Evolutionary conservation across 2,329 filamentous ascomycete genomes (phyloP).

Genomic region (Pseudocercospora macadamiae): DNA sequence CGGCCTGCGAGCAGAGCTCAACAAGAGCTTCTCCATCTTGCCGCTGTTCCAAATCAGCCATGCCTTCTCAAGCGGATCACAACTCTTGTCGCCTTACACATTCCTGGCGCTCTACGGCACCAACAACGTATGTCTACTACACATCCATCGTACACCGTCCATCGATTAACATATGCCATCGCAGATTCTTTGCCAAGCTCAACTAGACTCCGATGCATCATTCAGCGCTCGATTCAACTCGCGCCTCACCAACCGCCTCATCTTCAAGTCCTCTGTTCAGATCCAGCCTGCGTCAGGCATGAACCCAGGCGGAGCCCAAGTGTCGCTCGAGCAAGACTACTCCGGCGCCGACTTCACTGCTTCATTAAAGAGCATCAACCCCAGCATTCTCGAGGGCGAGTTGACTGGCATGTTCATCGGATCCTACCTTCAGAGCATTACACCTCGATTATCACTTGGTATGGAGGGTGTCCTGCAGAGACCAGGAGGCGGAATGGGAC

Average conservation of each 20-base stretch:
- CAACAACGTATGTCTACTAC: conserved; percentile 67
- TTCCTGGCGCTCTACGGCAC: conserved; percentile 94
- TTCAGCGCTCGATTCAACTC: conserved; percentile 91
- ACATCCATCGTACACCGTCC: conserved; percentile 14
- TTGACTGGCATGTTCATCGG: conserved; percentile 94
- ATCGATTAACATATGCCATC: conserved; percentile 21
- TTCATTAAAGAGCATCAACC: conserved; percentile 91
- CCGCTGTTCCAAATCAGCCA: conserved; percentile 97
- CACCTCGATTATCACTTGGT: conserved; percentile 81
- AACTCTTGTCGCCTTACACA: conserved; percentile 89
- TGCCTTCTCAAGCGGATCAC: conserved; percentile 88
- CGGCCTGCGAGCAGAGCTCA: conserved; percentile 92
- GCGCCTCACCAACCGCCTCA: conserved; percentile 77
- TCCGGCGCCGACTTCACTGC: conserved; percentile 90
- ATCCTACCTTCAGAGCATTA: conserved; percentile 92
- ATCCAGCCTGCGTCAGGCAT: conserved; percentile 62
- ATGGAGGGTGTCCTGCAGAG: conserved; percentile 95
- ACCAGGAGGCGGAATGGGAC: conserved; percentile 77
- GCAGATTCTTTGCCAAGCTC: conserved; percentile 93
- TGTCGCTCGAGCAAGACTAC: conserved; percentile 95
- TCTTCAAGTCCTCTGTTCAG: conserved; percentile 86
- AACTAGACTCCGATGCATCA: conserved; percentile 87
- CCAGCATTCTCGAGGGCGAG: conserved; percentile 88
- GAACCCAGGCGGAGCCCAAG: conserved; percentile 77
- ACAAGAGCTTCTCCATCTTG: conserved; percentile 90